Evolutionary conservation across 495 filamentous ascomycete species (phyloP).

Genomic region (Aeminium ludgeri): DNA sequence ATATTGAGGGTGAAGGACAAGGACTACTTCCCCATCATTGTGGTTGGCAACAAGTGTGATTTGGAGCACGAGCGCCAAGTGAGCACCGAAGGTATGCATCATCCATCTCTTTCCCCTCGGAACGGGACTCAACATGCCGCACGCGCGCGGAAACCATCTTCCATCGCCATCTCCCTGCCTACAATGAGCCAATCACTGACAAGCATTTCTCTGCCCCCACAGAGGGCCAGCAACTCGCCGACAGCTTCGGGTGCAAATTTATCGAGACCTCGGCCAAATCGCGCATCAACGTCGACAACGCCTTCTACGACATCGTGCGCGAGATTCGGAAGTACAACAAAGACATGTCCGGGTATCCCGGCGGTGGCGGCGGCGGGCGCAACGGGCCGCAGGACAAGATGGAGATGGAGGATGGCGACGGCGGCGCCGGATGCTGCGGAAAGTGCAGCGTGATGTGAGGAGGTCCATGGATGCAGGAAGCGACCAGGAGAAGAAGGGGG

Average conservation of each 20-base stretch:
- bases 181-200: too few species aligned
- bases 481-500: not conserved
- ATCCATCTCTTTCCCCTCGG: too few species aligned
- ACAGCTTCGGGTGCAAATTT: conserved; percentile 85
- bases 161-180: too few species aligned
- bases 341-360: conserved; percentile 77
- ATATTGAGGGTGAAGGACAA: conserved; percentile 97
- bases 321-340: conserved; percentile 97
- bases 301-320: conserved; percentile 93
- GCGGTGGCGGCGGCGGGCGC: conserved; percentile 39
- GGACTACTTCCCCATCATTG: conserved; percentile 97
- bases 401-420: conserved; percentile 54
- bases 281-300: conserved; percentile 92
- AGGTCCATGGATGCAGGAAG: not conserved
- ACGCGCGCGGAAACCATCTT: too few species aligned
- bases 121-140: too few species aligned
- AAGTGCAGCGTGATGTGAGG: conserved; percentile 78
- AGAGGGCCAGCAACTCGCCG: conserved; percentile 83
- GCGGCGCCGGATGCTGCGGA: conserved; percentile 59
- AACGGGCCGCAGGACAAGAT: conserved; percentile 50
- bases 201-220: conserved; percentile 2
- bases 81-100: conserved; percentile 60
- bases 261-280: conserved; percentile 98
- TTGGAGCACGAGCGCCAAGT: conserved; percentile 82
- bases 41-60: conserved; percentile 99